Evolutionary conservation across 306 rosid genomes (phyloP), one percentile per base, ranked within the genome.

Genomic region (Glycine soja): DNA sequence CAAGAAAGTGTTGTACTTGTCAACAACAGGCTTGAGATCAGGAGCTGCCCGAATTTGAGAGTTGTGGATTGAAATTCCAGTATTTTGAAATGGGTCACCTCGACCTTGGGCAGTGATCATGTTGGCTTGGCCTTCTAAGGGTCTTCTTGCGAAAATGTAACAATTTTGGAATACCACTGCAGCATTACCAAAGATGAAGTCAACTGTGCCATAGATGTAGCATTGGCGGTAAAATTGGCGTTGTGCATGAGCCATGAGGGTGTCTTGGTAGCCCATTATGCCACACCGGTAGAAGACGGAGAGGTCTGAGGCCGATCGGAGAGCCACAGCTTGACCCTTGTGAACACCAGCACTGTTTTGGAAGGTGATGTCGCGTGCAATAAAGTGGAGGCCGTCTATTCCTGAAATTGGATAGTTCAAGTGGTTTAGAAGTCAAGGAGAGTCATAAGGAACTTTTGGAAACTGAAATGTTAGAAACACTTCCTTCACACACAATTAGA

Each of bases 71-170:
- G 97, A 84, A 16, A 90, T 92, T 4, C 91, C 98, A 0, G 90
- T 84, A 87, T 84, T 95, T 15, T 95, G 97, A 6, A 57, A 91
- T 0, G 97, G 98, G 84, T 95, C 98, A 0, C 80, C 90, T 19
- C 98, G 86, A 0, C 90, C 97, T 80, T 95, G 98, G 76, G 98
- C 98, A 1, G 97, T 95, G 83, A 95, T 91, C 54, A 89, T 94
- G 46, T 92, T 95, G 2, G 86, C 97, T 38, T 95, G 98, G n/a
- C 98, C 98, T 47, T 18, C 58, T 50, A 89, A 46, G 1, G 98
- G 98, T 40, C 72, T 92, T 56, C 91, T 82, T 0, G 76, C 94
- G 3, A 68, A 88, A 6, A 92, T 92, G 2, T 86, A 10, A 52
- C 97, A 91, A 2, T 77, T 94, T 72, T 94, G 98, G 24, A 94